Evolutionary conservation across 78 protist species (phyloP).

Genomic region (Polysphondylium violaceum): DNA sequence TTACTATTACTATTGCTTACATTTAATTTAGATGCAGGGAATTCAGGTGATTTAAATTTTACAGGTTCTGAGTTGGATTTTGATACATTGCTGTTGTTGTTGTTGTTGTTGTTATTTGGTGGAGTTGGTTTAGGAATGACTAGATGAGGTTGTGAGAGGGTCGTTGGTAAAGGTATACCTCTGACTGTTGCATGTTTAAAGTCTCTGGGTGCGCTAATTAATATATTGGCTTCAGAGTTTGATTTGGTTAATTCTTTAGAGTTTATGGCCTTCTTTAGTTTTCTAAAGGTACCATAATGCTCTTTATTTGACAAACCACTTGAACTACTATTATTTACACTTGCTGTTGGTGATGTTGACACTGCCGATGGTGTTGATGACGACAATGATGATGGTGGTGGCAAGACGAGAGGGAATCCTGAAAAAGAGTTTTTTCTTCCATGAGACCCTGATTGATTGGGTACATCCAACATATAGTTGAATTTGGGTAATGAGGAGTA

Average conservation of each 20-base stretch:
- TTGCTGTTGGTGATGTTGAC: background rate
- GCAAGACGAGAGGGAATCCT: background rate
- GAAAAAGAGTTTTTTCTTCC: background rate
- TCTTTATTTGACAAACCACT: conserved; percentile 34
- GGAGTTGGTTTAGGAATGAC: background rate
- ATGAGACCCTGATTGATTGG: background rate
- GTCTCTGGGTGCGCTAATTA: background rate
- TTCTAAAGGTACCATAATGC: conserved; percentile 31
- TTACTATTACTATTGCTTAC: background rate
- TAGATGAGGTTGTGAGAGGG: background rate
- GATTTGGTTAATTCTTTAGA: conserved; percentile 1
- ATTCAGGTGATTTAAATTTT: conserved; percentile 16
- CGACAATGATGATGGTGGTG: background rate
- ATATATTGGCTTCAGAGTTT: background rate
- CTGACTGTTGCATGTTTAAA: background rate
- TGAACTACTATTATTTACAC: background rate
- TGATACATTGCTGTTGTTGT: background rate
- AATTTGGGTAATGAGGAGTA: background rate
- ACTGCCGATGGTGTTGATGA: conserved; percentile 6
- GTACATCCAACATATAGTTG: background rate
- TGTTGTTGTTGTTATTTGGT: background rate
- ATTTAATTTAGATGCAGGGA: background rate
- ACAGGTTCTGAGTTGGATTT: background rate
- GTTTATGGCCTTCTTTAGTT: conserved; percentile 11
- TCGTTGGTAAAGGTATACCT: conserved; percentile 44